Evolutionary conservation across 371 early-diverging fungal genomes (phyloP).

Genomic region (Haplosporangium sp.): DNA sequence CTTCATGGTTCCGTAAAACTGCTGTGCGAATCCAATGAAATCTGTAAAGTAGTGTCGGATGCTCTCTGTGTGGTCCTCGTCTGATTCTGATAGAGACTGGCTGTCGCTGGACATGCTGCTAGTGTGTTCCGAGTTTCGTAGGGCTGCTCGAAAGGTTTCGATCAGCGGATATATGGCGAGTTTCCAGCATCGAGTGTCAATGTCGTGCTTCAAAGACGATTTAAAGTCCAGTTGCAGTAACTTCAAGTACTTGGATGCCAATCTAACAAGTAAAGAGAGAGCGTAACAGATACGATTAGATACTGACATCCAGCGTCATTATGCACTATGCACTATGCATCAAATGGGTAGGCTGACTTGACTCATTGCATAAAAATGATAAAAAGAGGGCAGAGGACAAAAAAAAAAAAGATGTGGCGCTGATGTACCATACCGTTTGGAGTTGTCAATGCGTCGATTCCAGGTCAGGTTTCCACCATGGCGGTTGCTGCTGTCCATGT

Average conservation of each 20-base stretch:
- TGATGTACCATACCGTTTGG: conserved; percentile 45
- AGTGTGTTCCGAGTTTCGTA: conserved; percentile 50
- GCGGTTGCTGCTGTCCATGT: conserved; percentile 15
- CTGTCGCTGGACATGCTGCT: conserved; percentile 13
- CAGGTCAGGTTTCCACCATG: conserved; percentile 31
- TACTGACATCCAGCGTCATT: too few relatives aligned
- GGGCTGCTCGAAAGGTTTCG: conserved; percentile 65
- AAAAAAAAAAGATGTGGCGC: neutral
- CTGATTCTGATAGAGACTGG: conserved; percentile 41
- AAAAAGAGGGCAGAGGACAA: neutral
- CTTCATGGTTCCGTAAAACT: conserved; percentile 59
- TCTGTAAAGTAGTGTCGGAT: conserved; percentile 38
- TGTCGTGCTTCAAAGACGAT: conserved; percentile 67
- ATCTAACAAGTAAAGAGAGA: too few relatives aligned
- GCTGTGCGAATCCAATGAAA: conserved; percentile 46
- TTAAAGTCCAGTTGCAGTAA: conserved; percentile 63
- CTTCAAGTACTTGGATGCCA: conserved; percentile 64
- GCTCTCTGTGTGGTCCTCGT: conserved; percentile 33
- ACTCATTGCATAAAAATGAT: too few relatives aligned
- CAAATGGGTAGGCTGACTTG: too few relatives aligned
- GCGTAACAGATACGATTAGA: neutral
- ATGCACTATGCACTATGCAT: too few relatives aligned
- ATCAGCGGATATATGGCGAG: conserved; percentile 70
- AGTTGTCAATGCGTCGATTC: conserved; percentile 48
- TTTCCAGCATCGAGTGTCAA: conserved; percentile 75